Evolutionary conservation across 306 rosid species (phyloP).

Genomic region (Cicer cuneatum): DNA sequence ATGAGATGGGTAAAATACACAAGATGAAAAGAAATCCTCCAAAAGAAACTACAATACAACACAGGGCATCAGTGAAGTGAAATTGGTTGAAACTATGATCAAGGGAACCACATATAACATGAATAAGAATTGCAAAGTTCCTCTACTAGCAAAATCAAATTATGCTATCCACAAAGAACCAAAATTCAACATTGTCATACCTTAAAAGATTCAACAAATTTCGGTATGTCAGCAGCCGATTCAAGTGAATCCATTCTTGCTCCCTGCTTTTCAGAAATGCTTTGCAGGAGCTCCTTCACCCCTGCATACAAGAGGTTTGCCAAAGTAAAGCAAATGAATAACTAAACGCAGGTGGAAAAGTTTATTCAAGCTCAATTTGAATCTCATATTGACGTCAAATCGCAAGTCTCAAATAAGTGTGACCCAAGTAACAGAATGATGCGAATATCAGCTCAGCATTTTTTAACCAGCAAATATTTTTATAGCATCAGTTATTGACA

Average conservation of each 20-base stretch:
- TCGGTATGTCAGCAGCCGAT: conserved; percentile 80
- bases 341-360: conserved; percentile 24
- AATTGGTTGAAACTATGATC: conserved; percentile 29
- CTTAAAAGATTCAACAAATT: conserved; percentile 77
- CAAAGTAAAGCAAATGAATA: conserved; percentile 34
- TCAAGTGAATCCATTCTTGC: conserved; percentile 76
- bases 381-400: conserved; percentile 31
- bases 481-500: conserved; percentile 27
- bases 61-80: conserved; percentile 13
- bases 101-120: conserved; percentile 16
- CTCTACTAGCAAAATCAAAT: conserved; percentile 32
- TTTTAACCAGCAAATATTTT: conserved; percentile 10
- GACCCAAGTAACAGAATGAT: conserved; percentile 21
- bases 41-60: conserved; percentile 14
- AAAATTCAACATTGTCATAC: conserved; percentile 55
- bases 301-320: conserved; percentile 56
- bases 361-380: conserved; percentile 26
- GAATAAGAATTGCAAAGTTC: conserved; percentile 1
- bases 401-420: conserved; percentile 6
- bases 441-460: conserved; percentile 5
- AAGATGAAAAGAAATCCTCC: conserved; percentile 6
- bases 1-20: conserved; percentile 11
- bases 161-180: conserved; percentile 41
- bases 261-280: conserved; percentile 92
- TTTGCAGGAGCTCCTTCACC: conserved; percentile 86